A percentile compares a stretch with the other conserved stretches of the same genome.
These are phyloP conservation scores for Delphinella strobiligena DNA, from an alignment of 2,329 filamentous ascomycete species.

Conservation along the genomic window DNA sequence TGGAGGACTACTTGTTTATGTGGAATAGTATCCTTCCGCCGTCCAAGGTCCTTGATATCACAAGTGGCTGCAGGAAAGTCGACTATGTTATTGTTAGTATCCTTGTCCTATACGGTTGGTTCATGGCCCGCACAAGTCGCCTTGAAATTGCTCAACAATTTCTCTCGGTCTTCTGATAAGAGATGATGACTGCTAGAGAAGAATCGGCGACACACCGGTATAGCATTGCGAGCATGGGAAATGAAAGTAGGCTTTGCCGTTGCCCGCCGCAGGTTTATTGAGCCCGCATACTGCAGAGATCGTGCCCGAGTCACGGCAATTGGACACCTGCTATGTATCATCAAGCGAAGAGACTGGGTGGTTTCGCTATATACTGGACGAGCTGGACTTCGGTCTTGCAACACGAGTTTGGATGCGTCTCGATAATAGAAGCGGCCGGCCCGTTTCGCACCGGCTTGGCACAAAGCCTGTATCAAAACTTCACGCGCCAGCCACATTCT, in stretches of 20 bases:
- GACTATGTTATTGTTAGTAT: conserved; percentile 21
- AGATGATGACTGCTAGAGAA: not conserved
- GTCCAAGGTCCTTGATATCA: conserved; percentile 19
- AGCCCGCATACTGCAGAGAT: not conserved
- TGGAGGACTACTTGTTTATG: conserved; percentile 41
- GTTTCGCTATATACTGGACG: too few species aligned
- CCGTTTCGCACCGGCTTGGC: too few species aligned
- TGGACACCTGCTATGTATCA: conserved; percentile 11
- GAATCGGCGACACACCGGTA: not conserved
- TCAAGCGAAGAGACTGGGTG: conserved; percentile 13
- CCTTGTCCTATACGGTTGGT: not conserved
- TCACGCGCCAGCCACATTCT: too few species aligned
- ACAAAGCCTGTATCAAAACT: too few species aligned
- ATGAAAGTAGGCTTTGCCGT: not conserved
- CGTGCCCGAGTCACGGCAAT: conserved; percentile 3
- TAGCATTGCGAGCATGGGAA: not conserved
- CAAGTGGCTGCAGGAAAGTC: conserved; percentile 34
- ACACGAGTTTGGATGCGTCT: too few species aligned
- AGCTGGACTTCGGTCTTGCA: too few species aligned
- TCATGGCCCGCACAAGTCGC: conserved; percentile 8
- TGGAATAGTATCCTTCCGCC: conserved; percentile 11
- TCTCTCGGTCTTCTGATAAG: not conserved
- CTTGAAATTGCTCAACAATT: conserved; percentile 17
- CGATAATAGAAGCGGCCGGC: too few species aligned
- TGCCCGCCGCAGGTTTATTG: not conserved